phyloP scores from a whole-genome alignment of 495 filamentous ascomycete genomes.

The Penicillium soppii region DNA sequence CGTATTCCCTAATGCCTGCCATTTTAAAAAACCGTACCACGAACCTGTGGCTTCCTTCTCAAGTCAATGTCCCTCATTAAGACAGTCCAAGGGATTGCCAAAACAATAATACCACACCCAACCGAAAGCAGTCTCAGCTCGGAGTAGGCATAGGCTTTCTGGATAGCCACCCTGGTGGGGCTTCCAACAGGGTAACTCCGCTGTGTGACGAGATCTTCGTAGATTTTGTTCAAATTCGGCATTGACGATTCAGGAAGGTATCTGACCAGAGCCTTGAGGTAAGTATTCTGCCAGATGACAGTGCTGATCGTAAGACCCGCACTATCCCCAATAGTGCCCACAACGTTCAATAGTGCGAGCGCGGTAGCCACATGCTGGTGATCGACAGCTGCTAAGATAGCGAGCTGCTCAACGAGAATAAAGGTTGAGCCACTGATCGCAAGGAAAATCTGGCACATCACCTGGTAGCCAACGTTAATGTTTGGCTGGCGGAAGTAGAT shows the following conservation, averaged over 20 bases:
- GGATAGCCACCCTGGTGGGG: slow-evolving; percentile 49
- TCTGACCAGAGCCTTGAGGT: slow-evolving; percentile 48
- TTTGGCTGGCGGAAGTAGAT: slow-evolving; percentile 61
- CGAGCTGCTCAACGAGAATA: slow-evolving; percentile 60
- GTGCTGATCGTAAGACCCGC: slow-evolving; percentile 58
- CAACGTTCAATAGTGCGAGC: slow-evolving; percentile 59
- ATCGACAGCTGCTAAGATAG: slow-evolving; percentile 58
- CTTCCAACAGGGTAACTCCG: slow-evolving; percentile 49
- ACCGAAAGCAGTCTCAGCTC: slow-evolving; percentile 53
- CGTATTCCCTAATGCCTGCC: neutral
- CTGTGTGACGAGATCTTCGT: slow-evolving; percentile 45
- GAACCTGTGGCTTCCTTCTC: slow-evolving; percentile 41
- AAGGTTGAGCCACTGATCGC: slow-evolving; percentile 57
- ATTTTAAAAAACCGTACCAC: slow-evolving; percentile 10
- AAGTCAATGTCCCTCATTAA: slow-evolving; percentile 55
- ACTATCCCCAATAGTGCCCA: slow-evolving; percentile 60
- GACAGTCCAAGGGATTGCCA: slow-evolving; percentile 39
- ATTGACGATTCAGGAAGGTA: slow-evolving; percentile 50
- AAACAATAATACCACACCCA: slow-evolving; percentile 41
- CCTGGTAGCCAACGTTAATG: slow-evolving; percentile 56
- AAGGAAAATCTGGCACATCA: slow-evolving; percentile 71
- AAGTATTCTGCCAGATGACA: slow-evolving; percentile 62
- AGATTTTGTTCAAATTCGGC: slow-evolving; percentile 46
- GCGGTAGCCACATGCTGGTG: slow-evolving; percentile 64
- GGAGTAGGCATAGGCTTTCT: slow-evolving; percentile 51